Conservation (phyloP, 78 protist species). For the Pelomyxa schiedti region DNA sequence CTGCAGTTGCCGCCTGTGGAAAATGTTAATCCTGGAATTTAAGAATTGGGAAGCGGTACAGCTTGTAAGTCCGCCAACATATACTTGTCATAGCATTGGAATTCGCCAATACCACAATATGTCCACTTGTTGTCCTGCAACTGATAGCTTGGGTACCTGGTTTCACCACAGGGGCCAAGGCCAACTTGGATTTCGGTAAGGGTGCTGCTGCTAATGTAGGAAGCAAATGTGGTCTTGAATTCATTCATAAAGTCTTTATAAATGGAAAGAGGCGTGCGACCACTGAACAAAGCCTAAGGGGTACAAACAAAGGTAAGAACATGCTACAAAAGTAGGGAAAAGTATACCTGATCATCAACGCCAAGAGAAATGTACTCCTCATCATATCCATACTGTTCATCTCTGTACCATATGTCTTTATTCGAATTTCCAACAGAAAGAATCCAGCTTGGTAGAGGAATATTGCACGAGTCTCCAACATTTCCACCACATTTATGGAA, state of each 20-base stretch:
- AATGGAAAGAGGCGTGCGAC: constrained; percentile 58
- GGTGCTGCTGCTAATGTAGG: constrained; percentile 3
- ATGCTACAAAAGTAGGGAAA: no score
- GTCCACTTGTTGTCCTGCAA: constrained; percentile 57
- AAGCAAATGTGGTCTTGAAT: constrained; percentile 13
- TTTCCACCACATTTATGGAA: constrained; percentile 77
- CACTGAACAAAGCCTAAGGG: constrained; percentile 41
- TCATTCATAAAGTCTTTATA: constrained; percentile 59
- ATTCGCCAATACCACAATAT: constrained; percentile 76
- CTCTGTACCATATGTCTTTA: constrained; percentile 61
- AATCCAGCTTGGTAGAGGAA: constrained; percentile 53
- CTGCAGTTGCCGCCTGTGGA: constrained; percentile 29
- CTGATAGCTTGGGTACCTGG: constrained; percentile 82
- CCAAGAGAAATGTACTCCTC: constrained; percentile 72
- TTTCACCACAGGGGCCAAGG: constrained; percentile 84
- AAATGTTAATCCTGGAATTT: no score
- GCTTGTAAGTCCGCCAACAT: constrained; percentile 27
- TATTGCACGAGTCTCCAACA: constrained; percentile 59
- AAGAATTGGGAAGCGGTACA: no score
- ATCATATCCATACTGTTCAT: constrained; percentile 37
- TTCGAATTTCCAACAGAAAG: constrained; percentile 25
- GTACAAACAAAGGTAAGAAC: no score
- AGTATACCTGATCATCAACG: constrained; percentile 43
- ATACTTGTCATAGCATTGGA: constrained; percentile 75
- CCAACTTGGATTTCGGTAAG: constrained; percentile 66